Percentiles rank a stretch among this genome's conserved stretches.
These are phyloP conservation scores for Hirsutella rhossiliensis DNA, from an alignment of 2,329 filamentous ascomycete genomes.

Conservation along the genomic window DNA sequence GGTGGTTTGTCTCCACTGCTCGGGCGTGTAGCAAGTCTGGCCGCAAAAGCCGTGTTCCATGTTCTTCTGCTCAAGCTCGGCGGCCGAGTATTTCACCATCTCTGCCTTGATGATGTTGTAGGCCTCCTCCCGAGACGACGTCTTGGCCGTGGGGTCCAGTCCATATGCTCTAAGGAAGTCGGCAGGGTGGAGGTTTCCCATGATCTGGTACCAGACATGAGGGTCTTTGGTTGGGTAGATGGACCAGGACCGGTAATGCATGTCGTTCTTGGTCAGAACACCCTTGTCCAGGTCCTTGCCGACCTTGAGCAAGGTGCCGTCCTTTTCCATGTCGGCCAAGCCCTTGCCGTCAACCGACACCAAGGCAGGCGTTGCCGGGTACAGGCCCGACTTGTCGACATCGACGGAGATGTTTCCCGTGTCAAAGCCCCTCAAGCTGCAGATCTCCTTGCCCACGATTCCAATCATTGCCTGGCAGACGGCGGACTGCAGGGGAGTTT, in stretches of 20 bases:
- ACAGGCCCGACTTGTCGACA: conserved; percentile 33
- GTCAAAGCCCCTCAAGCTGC: conserved; percentile 15
- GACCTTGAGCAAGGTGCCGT: conserved; percentile 1
- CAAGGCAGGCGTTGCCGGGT: conserved; percentile 3
- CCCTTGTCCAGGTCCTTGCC: conserved; percentile 1
- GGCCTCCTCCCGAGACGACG: conserved; percentile 12
- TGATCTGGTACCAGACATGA: conserved; percentile 35
- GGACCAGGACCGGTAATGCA: conserved; percentile 27
- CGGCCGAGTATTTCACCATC: conserved; percentile 8
- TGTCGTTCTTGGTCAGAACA: conserved; percentile 4
- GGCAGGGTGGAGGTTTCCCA: conserved; percentile 33
- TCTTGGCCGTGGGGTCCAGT: conserved; percentile 14
- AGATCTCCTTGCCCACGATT: conserved; percentile 22
- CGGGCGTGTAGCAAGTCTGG: conserved; percentile 12
- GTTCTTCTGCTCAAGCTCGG: conserved; percentile 12
- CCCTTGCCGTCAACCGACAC: conserved; percentile 1
- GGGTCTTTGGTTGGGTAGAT: conserved; percentile 35
- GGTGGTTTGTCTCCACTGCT: conserved; percentile 13
- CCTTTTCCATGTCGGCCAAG: not conserved
- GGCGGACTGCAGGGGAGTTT: conserved; percentile 7
- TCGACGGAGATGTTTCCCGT: conserved; percentile 25
- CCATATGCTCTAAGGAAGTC: conserved; percentile 30
- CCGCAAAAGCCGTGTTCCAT: conserved; percentile 13
- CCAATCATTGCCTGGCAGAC: conserved; percentile 22
- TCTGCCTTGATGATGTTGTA: conserved; percentile 9